These are phyloP conservation scores for Ophiostoma ulmi DNA, from an alignment of 2,329 filamentous ascomycete genomes.

Conservation along the genomic window DNA sequence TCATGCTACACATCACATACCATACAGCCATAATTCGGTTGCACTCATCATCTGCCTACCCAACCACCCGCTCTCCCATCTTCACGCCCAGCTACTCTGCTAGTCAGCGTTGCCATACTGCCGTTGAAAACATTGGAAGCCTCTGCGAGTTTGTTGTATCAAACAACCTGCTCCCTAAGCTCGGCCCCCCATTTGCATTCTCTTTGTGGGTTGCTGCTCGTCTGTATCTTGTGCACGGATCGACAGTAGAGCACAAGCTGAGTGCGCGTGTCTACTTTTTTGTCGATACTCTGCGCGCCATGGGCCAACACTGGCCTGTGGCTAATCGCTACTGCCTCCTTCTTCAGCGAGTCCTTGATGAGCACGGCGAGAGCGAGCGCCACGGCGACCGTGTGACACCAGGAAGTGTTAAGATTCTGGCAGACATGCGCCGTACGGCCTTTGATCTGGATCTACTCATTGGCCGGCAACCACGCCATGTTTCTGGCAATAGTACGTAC, in stretches of 20 bases:
- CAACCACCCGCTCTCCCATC: conserved; percentile 79
- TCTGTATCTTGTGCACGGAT: conserved; percentile 81
- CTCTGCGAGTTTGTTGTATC: conserved; percentile 73
- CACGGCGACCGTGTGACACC: conserved; percentile 71
- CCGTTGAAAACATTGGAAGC: conserved; percentile 75
- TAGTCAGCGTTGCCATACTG: conserved; percentile 73
- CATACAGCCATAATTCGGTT: conserved; percentile 85
- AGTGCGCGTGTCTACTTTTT: conserved; percentile 76
- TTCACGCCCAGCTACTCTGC: conserved; percentile 87
- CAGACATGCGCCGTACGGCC: conserved; percentile 85
- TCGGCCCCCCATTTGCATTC: conserved; percentile 88
- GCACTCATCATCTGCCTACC: conserved; percentile 88
- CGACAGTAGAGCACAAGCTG: conserved; percentile 78
- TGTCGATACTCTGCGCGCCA: conserved; percentile 72
- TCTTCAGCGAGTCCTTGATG: conserved; percentile 76
- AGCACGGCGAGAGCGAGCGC: conserved; percentile 73
- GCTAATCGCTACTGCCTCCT: conserved; percentile 75
- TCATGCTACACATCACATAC: conserved; percentile 87
- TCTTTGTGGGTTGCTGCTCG: conserved; percentile 88
- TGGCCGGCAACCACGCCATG: conserved; percentile 64
- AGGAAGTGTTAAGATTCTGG: conserved; percentile 77
- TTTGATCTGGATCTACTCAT: conserved; percentile 90
- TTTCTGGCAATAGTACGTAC: conserved; percentile 28
- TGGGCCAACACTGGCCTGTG: conserved; percentile 82
- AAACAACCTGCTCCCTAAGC: conserved; percentile 68